A percentile compares a stretch with the other conserved stretches of the same genome.
Evolutionary conservation across 768 basidiomycete genomes (phyloP).

Genomic region (Serendipita sp.): DNA sequence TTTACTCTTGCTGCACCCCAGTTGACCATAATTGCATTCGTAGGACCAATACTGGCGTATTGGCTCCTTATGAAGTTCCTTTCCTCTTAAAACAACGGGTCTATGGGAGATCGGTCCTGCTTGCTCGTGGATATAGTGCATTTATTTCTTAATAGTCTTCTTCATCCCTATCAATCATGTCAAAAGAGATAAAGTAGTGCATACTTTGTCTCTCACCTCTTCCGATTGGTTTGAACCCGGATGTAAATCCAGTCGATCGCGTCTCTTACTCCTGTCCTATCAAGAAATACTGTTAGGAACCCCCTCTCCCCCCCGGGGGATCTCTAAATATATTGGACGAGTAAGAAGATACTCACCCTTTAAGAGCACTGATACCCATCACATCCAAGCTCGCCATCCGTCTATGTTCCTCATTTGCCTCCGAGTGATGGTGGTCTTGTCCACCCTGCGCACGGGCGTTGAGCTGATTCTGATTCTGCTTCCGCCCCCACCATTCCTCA

Average conservation of each 20-base stretch:
- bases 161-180: neutral
- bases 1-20: neutral
- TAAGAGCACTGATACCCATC: conserved; percentile 78
- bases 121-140: too few relatives aligned
- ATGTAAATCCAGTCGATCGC: conserved; percentile 93
- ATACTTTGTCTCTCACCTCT: conserved; percentile 23
- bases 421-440: conserved; percentile 23
- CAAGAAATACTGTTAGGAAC: neutral
- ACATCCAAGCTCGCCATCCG: conserved; percentile 67
- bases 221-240: conserved; percentile 74
- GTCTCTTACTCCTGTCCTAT: conserved; percentile 72
- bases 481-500: conserved; percentile 70
- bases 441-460: conserved; percentile 33
- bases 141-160: neutral
- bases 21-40: neutral
- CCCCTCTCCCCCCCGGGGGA: neutral
- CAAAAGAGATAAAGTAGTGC: neutral
- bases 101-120: too few relatives aligned
- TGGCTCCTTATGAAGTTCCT: neutral
- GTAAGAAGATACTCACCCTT: conserved; percentile 45
- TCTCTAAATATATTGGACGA: too few relatives aligned
- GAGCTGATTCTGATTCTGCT: conserved; percentile 25
- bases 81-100: neutral
- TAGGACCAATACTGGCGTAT: neutral
- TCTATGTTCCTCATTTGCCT: conserved; percentile 26